These are phyloP conservation scores for Lathyrus oleraceus DNA, from an alignment of 306 rosid genomes.

Conservation along the genomic window DNA sequence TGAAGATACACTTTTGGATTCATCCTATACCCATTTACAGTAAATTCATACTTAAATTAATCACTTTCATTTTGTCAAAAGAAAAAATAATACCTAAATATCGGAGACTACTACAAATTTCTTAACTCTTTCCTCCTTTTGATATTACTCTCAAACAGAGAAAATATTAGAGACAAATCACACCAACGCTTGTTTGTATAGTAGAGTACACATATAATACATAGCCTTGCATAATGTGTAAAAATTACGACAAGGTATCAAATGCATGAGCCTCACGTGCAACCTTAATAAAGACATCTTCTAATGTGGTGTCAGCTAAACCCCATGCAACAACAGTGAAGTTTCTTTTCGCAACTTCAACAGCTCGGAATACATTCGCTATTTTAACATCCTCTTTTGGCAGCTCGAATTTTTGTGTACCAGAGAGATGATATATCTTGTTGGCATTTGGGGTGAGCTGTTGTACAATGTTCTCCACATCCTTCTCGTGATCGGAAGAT, in stretches of 20 bases:
- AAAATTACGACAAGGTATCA: slow-evolving; percentile 44
- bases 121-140: too few relatives aligned
- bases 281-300: slow-evolving; percentile 91
- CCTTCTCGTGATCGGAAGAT: slow-evolving; percentile 57
- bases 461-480: slow-evolving; percentile 67
- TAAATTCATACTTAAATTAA: too few relatives aligned
- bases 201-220: background rate
- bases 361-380: slow-evolving; percentile 70
- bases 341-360: slow-evolving; percentile 66
- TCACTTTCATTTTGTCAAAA: too few relatives aligned
- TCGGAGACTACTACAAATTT: too few relatives aligned
- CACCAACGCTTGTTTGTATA: background rate
- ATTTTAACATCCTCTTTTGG: slow-evolving; percentile 77
- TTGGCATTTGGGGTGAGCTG: slow-evolving; percentile 66
- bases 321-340: slow-evolving; percentile 90
- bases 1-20: too few relatives aligned
- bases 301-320: slow-evolving; percentile 77
- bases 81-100: too few relatives aligned
- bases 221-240: background rate
- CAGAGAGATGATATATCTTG: slow-evolving; percentile 71
- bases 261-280: slow-evolving; percentile 60
- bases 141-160: too few relatives aligned
- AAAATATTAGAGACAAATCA: background rate
- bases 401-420: slow-evolving; percentile 90
- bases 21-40: too few relatives aligned